Base-by-base conservation (phyloP, 768 basidiomycete genomes). In the Podaxis sp. region DNA sequence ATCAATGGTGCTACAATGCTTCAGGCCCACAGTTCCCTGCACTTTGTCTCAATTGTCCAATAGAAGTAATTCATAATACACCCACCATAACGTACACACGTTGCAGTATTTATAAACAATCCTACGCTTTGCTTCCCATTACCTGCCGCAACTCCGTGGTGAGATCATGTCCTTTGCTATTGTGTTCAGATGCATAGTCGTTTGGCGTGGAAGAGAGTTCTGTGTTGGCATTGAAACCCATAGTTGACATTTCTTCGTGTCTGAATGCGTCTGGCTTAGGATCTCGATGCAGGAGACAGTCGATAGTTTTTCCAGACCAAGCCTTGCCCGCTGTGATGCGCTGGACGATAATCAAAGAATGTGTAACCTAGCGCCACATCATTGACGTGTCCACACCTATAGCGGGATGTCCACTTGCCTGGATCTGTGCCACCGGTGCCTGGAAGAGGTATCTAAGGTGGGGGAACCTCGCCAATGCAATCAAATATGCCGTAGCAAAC, bases 191-290 rank as follows among this genome's bases (percentile, higher is more conserved):
- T n/a, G 19, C 19, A 22, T 30, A 49, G 33, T 63, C 61, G 17
- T 57, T 49, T 19, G 57, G 54, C 6, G 38, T 57, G 13, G 22
- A 57, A 15, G 61, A 63, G 12, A 63, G 2, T 17, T 63, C 33
- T 3, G 61, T 56, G 19, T 63, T 63, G 8, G 61, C 46, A 26
- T 63, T 63, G 36, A 63, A 63, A 8, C 61, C 55, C 38, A 63
- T 63, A 2, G 61, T 57, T 17, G 61, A 33, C 13, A 63, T 17
- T 1, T 63, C 61, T 26, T 63, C 61, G 3, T 42, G 59, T 40
- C 22, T 63, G 19, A 12, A 19, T 2, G 8, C 15, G 6, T 38
- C 46, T 13, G 42, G 40, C 51, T 57, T 49, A 7, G 26, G 33
- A 8, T 53, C 46, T 8, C 38, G 11, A 19, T 56, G 40, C 36